Evolutionary conservation across 805 yeast species (phyloP).

Genomic region (Candida sonorensis): DNA sequence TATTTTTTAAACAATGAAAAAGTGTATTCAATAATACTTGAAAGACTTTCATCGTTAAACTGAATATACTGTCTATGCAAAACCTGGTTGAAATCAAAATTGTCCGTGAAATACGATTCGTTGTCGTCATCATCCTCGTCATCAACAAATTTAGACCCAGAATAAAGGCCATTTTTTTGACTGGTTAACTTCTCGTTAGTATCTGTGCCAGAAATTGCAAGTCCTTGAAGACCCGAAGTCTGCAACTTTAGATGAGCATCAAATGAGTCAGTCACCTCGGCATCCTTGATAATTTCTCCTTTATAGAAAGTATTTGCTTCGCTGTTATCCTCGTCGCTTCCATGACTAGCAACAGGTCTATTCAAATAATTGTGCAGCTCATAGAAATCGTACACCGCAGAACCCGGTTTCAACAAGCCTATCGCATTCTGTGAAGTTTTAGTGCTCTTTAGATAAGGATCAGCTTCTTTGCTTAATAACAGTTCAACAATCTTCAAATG

Average conservation of each 20-base stretch:
- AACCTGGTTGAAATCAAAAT: conserved; percentile 51
- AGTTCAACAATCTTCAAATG: conserved; percentile 47
- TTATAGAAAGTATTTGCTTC: conserved; percentile 11
- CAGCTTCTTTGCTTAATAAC: conserved; percentile 59
- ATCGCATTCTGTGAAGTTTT: conserved; percentile 43
- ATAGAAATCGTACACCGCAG: conserved; percentile 53
- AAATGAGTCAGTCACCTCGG: conserved; percentile 17
- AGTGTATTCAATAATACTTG: conserved; percentile 40
- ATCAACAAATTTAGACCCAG: conserved; percentile 24
- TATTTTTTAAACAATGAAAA: conserved; percentile 37
- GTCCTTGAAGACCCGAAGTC: conserved; percentile 28
- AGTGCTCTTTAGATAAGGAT: conserved; percentile 36
- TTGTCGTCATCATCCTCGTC: conserved; percentile 25
- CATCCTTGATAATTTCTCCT: conserved; percentile 10
- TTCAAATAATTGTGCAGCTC: conserved; percentile 41
- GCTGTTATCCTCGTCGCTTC: conserved; percentile 1
- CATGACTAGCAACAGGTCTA: conserved; percentile 3
- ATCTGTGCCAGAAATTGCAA: conserved; percentile 8
- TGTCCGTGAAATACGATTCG: conserved; percentile 25
- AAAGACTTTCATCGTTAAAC: conserved; percentile 53
- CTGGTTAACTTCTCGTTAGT: too few species aligned
- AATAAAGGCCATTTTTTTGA: too few species aligned
- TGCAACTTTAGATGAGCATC: conserved; percentile 32
- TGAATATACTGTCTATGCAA: conserved; percentile 53
- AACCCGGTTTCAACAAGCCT: conserved; percentile 49